Percentiles rank a stretch among this genome's conserved stretches.
Conservation (phyloP, 116 monocot species). For the Iris pallida region DNA sequence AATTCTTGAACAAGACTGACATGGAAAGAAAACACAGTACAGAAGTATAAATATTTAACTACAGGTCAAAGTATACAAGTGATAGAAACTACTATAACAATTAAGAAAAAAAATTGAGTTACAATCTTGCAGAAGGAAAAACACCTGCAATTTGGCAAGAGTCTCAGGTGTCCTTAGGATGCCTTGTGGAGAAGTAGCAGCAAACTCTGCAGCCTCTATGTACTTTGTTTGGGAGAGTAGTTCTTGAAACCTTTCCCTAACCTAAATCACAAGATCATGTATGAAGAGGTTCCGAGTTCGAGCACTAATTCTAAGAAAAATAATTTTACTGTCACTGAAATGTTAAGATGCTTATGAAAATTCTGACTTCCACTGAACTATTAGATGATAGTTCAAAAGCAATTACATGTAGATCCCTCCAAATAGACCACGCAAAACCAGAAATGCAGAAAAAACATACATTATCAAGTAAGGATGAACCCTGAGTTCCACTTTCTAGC, state of each 20-base stretch:
- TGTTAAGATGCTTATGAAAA: no score
- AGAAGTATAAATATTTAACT: background rate
- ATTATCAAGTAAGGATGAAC: no score
- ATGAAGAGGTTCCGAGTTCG: background rate
- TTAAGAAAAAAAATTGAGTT: background rate
- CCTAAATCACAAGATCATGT: conserved; percentile 24
- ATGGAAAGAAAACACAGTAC: background rate
- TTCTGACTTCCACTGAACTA: no score
- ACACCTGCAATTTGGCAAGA: conserved; percentile 89
- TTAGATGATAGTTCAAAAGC: no score
- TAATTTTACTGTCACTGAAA: no score
- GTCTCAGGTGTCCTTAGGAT: conserved; percentile 83
- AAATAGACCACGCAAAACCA: no score
- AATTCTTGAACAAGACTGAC: background rate
- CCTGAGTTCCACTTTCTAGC: no score
- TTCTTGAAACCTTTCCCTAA: conserved; percentile 87
- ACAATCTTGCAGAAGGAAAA: background rate
- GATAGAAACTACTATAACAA: background rate
- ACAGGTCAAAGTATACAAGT: background rate
- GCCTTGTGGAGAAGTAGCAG: conserved; percentile 92
- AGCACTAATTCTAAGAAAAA: no score
- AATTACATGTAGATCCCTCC: no score
- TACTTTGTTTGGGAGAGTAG: conserved; percentile 85
- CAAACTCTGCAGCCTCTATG: conserved; percentile 93
- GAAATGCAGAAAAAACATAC: no score